phyloP scores from a whole-genome alignment of 352 stramenopile species.

The Globisporangium spinosum region DNA sequence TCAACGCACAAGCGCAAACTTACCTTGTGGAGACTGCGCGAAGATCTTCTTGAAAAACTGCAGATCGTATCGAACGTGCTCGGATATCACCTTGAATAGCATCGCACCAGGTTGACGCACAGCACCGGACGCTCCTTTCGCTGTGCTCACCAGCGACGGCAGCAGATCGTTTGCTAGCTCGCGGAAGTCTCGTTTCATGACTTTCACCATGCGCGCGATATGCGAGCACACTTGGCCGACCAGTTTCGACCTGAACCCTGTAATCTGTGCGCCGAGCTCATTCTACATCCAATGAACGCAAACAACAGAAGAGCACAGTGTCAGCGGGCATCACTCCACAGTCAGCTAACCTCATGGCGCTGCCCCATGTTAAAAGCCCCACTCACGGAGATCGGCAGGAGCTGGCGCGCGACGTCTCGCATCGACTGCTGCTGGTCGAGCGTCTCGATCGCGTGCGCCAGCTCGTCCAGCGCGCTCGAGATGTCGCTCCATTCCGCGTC shows the following conservation, averaged over 20 bases:
- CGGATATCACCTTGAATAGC: constrained; percentile 49
- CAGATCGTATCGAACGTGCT: constrained; percentile 62
- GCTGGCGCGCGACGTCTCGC: constrained; percentile 31
- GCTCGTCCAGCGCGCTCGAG: constrained; percentile 35
- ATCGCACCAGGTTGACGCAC: constrained; percentile 46
- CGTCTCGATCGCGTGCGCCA: constrained; percentile 45
- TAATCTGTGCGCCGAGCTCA: constrained; percentile 40
- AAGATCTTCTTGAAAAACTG: constrained; percentile 45
- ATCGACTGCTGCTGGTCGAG: constrained; percentile 22
- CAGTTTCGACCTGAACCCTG: constrained; percentile 44
- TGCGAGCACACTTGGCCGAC: constrained; percentile 46
- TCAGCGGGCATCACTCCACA: background rate
- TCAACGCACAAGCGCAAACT: background rate
- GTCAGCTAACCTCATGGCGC: background rate
- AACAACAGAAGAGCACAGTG: constrained; percentile 1
- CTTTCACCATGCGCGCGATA: constrained; percentile 45
- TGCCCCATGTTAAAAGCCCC: background rate
- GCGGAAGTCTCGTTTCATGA: constrained; percentile 39
- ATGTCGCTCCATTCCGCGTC: constrained; percentile 42
- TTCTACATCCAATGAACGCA: constrained; percentile 19
- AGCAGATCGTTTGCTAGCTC: constrained; percentile 61
- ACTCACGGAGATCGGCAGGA: constrained; percentile 49
- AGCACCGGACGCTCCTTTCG: constrained; percentile 49
- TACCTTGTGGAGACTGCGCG: constrained; percentile 38
- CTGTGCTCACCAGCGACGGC: constrained; percentile 39